phyloP scores from a whole-genome alignment of 2,329 filamentous ascomycete species.

The Emmonsia crescens region DNA sequence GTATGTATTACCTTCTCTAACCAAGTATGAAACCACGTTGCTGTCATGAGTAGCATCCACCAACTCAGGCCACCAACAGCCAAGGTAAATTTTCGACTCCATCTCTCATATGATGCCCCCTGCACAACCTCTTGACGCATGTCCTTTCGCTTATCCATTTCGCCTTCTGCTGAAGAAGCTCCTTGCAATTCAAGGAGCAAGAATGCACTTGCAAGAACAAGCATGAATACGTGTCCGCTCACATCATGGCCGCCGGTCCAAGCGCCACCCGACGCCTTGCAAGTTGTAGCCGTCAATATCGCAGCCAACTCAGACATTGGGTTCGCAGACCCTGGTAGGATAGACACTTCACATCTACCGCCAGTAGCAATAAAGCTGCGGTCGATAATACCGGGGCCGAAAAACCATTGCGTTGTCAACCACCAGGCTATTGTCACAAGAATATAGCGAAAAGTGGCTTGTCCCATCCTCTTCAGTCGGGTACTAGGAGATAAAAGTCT shows the following conservation, averaged over 20 bases:
- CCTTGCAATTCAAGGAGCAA: slow-evolving; percentile 70
- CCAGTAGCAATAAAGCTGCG: slow-evolving; percentile 81
- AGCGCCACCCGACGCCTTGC: slow-evolving; percentile 66
- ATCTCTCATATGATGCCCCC: slow-evolving; percentile 44
- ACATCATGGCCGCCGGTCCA: slow-evolving; percentile 97
- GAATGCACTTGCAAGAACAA: slow-evolving; percentile 74
- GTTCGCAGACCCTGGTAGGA: slow-evolving; percentile 17
- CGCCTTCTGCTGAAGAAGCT: slow-evolving; percentile 55
- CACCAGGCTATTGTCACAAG: slow-evolving; percentile 71
- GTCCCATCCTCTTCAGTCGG: slow-evolving; percentile 38
- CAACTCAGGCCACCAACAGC: slow-evolving; percentile 59
- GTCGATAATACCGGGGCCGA: slow-evolving; percentile 83
- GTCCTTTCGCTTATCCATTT: slow-evolving; percentile 36
- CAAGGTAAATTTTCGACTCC: slow-evolving; percentile 37
- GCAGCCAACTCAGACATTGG: slow-evolving; percentile 32
- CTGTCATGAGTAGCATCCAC: slow-evolving; percentile 99
- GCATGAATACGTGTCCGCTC: slow-evolving; percentile 85
- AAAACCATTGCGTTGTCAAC: slow-evolving; percentile 90
- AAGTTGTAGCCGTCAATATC: slow-evolving; percentile 63
- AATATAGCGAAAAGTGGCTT: slow-evolving; percentile 57
- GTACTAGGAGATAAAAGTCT: slow-evolving; percentile 27
- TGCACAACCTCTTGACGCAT: slow-evolving; percentile 28
- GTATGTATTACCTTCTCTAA: slow-evolving; percentile 67
- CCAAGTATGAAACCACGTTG: slow-evolving; percentile 98
- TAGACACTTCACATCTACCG: slow-evolving; percentile 59